phyloP scores from a whole-genome alignment of 1,139 yeast species.

The Yamadazyma kanchanaburiensis region DNA sequence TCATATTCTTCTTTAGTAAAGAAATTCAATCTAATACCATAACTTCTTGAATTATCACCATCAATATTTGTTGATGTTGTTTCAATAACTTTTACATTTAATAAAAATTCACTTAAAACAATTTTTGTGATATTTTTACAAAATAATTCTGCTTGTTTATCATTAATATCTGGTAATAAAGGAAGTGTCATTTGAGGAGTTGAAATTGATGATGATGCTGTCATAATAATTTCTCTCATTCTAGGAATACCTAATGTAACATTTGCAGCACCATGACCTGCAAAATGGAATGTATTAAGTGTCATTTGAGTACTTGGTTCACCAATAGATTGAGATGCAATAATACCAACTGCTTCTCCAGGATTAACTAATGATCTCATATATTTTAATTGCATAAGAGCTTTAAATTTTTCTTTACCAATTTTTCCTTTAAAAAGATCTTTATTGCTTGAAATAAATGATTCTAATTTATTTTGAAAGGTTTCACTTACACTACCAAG shows the following conservation, averaged over 20 bases:
- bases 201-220: constrained; percentile 91
- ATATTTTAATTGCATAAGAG: constrained; percentile 96
- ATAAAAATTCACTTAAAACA: constrained; percentile 83
- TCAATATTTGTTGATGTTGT: constrained; percentile 62
- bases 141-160: constrained; percentile 87
- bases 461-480: constrained; percentile 78
- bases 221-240: constrained; percentile 99
- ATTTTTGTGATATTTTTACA: constrained; percentile 88
- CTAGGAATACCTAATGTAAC: constrained; percentile 99
- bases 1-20: constrained; percentile 76
- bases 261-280: constrained; percentile 99
- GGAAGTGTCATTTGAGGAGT: constrained; percentile 99
- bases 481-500: constrained; percentile 91
- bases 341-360: constrained; percentile 97
- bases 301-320: constrained; percentile 99
- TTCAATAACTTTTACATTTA: constrained; percentile 82
- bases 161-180: constrained; percentile 70
- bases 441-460: constrained; percentile 55
- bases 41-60: constrained; percentile 64
- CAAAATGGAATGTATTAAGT: constrained; percentile 97
- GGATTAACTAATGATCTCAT: constrained; percentile 95
- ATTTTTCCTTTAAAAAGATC: constrained; percentile 54
- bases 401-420: constrained; percentile 86
- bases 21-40: constrained; percentile 70
- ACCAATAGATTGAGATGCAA: constrained; percentile 98